Evolutionary conservation across 2,329 filamentous ascomycete genomes (phyloP).

Genomic region (Mycosphaerella sp.): DNA sequence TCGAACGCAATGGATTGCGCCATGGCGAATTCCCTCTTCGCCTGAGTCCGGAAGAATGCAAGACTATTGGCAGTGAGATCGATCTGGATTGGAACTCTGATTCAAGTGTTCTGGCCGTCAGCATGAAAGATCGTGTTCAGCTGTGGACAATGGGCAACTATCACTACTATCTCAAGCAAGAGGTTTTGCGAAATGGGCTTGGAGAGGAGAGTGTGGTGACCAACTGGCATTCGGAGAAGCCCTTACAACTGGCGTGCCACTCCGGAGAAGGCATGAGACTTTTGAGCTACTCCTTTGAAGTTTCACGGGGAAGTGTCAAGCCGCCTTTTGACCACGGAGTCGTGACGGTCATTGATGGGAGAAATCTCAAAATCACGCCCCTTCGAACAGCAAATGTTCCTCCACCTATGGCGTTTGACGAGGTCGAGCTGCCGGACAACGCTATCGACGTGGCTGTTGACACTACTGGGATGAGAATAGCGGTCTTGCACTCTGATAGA

Average conservation of each 20-base stretch:
- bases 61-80: constrained; percentile 53
- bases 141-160: constrained; percentile 98
- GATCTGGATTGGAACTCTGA: constrained; percentile 81
- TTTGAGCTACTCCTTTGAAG: constrained; percentile 61
- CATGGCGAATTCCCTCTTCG: constrained; percentile 89
- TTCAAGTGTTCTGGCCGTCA: constrained; percentile 83
- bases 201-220: constrained; percentile 16
- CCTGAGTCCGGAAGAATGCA: constrained; percentile 52
- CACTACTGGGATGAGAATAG: constrained; percentile 57
- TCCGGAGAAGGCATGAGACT: constrained; percentile 11
- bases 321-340: constrained; percentile 49
- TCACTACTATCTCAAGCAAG: constrained; percentile 95
- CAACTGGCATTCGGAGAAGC: constrained; percentile 79
- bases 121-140: constrained; percentile 67
- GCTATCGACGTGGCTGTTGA: constrained; percentile 71
- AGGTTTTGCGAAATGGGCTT: constrained; percentile 46
- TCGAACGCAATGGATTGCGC: constrained; percentile 94
- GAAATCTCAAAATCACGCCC: constrained; percentile 74
- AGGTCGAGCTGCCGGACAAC: constrained; percentile 57
- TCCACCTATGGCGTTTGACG: constrained; percentile 83
- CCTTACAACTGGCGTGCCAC: constrained; percentile 55
- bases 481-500: constrained; percentile 60
- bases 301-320: constrained; percentile 60
- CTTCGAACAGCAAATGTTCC: constrained; percentile 78
- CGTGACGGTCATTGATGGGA: constrained; percentile 79